Percentiles rank a stretch among this genome's conserved stretches.
phyloP scores from a whole-genome alignment of 192 early-diverging fungal genomes.

The Coemansia nantahalensis region DNA sequence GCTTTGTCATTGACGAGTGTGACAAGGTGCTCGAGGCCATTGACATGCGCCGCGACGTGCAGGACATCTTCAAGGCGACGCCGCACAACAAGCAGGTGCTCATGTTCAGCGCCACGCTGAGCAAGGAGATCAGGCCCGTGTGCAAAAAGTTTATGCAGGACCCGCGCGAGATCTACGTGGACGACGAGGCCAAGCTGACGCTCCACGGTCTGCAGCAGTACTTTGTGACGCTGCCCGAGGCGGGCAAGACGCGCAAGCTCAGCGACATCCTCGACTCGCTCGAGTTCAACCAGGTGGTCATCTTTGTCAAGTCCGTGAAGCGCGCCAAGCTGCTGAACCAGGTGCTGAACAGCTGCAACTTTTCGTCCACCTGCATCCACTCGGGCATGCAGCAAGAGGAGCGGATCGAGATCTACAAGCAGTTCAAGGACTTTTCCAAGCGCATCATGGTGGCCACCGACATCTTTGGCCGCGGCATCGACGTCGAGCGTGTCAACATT shows the following conservation, averaged over 20 bases:
- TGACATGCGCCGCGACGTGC: conserved; percentile 96
- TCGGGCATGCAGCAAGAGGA: conserved; percentile 86
- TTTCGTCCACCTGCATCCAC: conserved; percentile 94
- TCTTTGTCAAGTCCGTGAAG: conserved; percentile 90
- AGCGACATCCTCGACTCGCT: conserved; percentile 89
- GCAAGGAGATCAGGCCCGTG: conserved; percentile 86
- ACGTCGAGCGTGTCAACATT: conserved; percentile 98
- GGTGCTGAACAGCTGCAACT: conserved; percentile 84
- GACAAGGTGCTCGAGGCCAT: conserved; percentile 95
- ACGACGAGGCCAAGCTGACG: conserved; percentile 97
- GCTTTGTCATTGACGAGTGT: conserved; percentile 99
- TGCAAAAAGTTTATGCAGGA: conserved; percentile 99
- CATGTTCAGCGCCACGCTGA: conserved; percentile 97
- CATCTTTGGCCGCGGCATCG: conserved; percentile 97
- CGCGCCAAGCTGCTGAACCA: conserved; percentile 87
- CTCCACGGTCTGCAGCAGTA: conserved; percentile 96
- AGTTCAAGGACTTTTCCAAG: conserved; percentile 92
- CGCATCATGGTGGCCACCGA: conserved; percentile 98
- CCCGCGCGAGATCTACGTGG: conserved; percentile 96
- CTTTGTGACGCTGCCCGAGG: conserved; percentile 82
- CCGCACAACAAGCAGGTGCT: conserved; percentile 98
- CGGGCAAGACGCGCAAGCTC: conserved; percentile 90
- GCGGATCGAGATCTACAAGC: conserved; percentile 88
- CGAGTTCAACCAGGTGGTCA: conserved; percentile 98
- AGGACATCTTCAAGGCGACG: conserved; percentile 92